Evolutionary conservation across 164 flowering plant genomes (phyloP), one percentile per base, ranked within the genome.

Genomic region (Warburgia ugandensis): DNA sequence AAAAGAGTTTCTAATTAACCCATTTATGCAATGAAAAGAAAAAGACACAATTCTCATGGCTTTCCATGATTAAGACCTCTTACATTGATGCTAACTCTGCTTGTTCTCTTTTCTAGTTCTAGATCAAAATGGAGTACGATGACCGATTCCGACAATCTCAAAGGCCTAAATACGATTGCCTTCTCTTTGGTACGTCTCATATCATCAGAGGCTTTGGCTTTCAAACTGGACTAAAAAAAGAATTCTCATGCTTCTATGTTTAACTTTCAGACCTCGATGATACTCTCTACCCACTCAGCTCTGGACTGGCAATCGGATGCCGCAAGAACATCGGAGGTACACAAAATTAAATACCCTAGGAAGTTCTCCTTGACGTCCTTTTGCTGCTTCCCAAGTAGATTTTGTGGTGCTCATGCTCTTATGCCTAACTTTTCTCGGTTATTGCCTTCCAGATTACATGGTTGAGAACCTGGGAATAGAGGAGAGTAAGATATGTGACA

Each of bases 201-300:
- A 9, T 32, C 11, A 12, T 35, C 38, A 35, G 38, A 40, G 7
- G 7, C 19, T 37, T 12, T 11, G 25, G 31, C 2, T 50, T 12
- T 37, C 29, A 36, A 35, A 9, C 23, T 5, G n/a, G 13, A 8
- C 3, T 6, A 45, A 50, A 50, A 7, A 50, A 22, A 23, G 23
- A 10, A 36, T 25, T 35, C 5, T 36, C 3, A 26, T 22, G 14
- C 4, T 9, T 26, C 5, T 20, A 10, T 48, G 1, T 1, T 26
- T 21, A 4, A 30, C 28, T 40, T 19, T 11, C 20, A 83, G 95
- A 86, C 68, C 42, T 89, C 16, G 95, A 84, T 62, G 95, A 84
- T 58, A 86, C 96, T 45, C 73, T 87, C 49, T 87, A 87, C 64
- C 88, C 96, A 28, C 32, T 60, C 23, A 76, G 75, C 55, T 78